A percentile compares a stretch with the other conserved stretches of the same genome.
Evolutionary conservation across 805 yeast genomes (phyloP).

Genomic region (Wickerhamiella galacta): DNA sequence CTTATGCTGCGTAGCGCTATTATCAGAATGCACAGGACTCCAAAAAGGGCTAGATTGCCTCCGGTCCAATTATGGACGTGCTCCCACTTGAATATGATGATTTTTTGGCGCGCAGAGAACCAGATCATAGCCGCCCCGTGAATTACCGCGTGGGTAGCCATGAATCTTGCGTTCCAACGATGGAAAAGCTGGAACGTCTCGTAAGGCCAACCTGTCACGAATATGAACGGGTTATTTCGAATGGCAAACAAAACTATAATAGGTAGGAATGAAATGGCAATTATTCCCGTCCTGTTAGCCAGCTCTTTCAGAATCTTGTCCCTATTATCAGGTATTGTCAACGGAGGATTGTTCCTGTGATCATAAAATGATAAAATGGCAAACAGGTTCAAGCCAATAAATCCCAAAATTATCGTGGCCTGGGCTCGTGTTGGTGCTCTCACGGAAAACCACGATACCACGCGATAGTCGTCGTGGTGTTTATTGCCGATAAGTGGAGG

Average conservation of each 20-base stretch:
- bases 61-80: slow-evolving; percentile 22
- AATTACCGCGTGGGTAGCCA: slow-evolving; percentile 27
- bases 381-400: slow-evolving; percentile 19
- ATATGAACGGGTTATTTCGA: slow-evolving; percentile 51
- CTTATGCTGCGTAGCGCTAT: slow-evolving; percentile 37
- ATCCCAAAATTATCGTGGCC: slow-evolving; percentile 23
- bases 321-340: slow-evolving; percentile 22
- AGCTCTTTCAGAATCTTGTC: slow-evolving; percentile 23
- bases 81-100: slow-evolving; percentile 17
- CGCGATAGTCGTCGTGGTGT: slow-evolving; percentile 18
- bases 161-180: slow-evolving; percentile 34
- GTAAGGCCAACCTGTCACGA: slow-evolving; percentile 45
- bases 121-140: slow-evolving; percentile 26
- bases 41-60: slow-evolving; percentile 30
- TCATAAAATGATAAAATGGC: slow-evolving; percentile 14
- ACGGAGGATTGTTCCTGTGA: slow-evolving; percentile 11
- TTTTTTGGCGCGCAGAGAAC: slow-evolving; percentile 14
- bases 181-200: slow-evolving; percentile 48
- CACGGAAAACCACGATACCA: slow-evolving; percentile 8
- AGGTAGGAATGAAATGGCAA: slow-evolving; percentile 32
- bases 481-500: slow-evolving; percentile 20
- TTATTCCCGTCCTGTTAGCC: slow-evolving; percentile 32
- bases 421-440: slow-evolving; percentile 30
- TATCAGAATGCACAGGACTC: slow-evolving; percentile 26
- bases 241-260: slow-evolving; percentile 44